phyloP scores from a whole-genome alignment of 208 protist genomes.

The Trypanosoma brucei region DNA sequence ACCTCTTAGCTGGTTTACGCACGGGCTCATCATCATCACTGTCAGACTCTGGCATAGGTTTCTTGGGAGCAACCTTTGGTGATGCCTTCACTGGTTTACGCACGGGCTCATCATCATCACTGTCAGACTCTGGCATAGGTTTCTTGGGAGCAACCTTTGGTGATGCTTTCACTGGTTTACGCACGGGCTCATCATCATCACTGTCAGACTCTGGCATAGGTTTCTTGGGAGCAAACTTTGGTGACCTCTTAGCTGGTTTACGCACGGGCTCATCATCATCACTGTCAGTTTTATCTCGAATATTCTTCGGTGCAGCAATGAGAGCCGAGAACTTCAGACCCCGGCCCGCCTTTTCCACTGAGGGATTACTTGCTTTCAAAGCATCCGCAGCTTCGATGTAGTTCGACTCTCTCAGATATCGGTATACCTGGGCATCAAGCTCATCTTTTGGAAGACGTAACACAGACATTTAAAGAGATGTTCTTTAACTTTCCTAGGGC shows the following conservation, averaged over 20 bases:
- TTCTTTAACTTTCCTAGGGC: constrained; percentile 4
- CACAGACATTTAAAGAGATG: constrained; percentile 11
- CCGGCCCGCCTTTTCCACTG: constrained; percentile 37
- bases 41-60: constrained; percentile 12
- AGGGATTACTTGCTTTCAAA: constrained; percentile 65
- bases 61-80: not conserved
- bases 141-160: constrained; percentile 49
- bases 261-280: constrained; percentile 47
- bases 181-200: constrained; percentile 48
- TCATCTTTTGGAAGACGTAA: constrained; percentile 71
- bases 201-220: constrained; percentile 27
- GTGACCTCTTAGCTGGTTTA: constrained; percentile 35
- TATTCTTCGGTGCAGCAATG: constrained; percentile 26
- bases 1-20: constrained; percentile 20
- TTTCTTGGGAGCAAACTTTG: constrained; percentile 38
- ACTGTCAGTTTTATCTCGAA: constrained; percentile 28
- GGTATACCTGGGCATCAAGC: constrained; percentile 82
- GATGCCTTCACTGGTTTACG: constrained; percentile 11
- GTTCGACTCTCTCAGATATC: constrained; percentile 69
- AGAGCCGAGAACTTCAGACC: constrained; percentile 55
- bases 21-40: constrained; percentile 28
- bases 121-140: constrained; percentile 30
- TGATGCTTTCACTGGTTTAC: constrained; percentile 61
- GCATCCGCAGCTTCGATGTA: constrained; percentile 68
- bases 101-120: constrained; percentile 29